These are phyloP conservation scores for Bipolaris zeicola DNA, from an alignment of 2,329 filamentous ascomycete species.

Conservation along the genomic window DNA sequence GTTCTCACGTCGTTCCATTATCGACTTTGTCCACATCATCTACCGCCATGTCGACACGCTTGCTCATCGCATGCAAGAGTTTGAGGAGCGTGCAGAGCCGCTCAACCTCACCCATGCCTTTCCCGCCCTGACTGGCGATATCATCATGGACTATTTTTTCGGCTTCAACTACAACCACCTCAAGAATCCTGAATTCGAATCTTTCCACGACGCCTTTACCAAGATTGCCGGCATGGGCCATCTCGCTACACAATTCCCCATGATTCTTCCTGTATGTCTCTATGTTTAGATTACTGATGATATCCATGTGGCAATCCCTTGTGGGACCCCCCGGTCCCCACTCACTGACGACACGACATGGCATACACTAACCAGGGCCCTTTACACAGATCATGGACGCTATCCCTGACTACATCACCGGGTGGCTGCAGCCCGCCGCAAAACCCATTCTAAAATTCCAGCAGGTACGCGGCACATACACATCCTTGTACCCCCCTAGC, in stretches of 20 bases:
- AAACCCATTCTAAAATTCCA: conserved; percentile 41
- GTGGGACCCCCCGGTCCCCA: background rate
- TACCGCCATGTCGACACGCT: conserved; percentile 43
- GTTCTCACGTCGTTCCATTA: conserved; percentile 45
- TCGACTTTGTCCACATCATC: conserved; percentile 46
- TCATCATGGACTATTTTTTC: conserved; percentile 54
- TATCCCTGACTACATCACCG: conserved; percentile 38
- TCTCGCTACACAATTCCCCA: conserved; percentile 42
- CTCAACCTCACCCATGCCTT: conserved; percentile 43
- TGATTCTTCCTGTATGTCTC: conserved; percentile 35
- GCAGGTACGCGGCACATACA: conserved; percentile 24
- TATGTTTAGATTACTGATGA: background rate
- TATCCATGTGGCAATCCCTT: background rate
- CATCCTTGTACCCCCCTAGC: too few relatives aligned
- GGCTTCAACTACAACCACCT: conserved; percentile 44
- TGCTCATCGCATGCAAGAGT: conserved; percentile 36
- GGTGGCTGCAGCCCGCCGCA: conserved; percentile 40
- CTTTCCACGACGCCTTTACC: conserved; percentile 44
- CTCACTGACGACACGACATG: background rate
- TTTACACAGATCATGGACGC: conserved; percentile 39
- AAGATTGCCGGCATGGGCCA: conserved; percentile 40
- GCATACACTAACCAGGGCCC: background rate
- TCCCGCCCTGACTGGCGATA: conserved; percentile 52
- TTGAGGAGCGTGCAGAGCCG: conserved; percentile 37
- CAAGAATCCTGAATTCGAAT: conserved; percentile 42